Evolutionary conservation across 2,329 filamentous ascomycete genomes (phyloP), one percentile per base, ranked within the genome.

Genomic region (Acarospora socialis): DNA sequence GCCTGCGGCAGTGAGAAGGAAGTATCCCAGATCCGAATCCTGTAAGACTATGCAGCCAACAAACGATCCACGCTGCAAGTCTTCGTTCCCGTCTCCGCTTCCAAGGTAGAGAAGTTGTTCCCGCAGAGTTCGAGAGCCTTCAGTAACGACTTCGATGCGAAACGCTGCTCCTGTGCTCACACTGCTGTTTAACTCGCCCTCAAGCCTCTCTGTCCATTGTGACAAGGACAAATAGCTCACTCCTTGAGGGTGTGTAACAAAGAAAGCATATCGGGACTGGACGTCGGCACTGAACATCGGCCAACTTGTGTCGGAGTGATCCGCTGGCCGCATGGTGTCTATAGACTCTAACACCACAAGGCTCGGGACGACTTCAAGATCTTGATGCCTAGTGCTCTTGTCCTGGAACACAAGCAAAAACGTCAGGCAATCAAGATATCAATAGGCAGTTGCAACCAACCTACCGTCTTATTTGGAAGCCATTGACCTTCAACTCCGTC

Each of bases 401-500:
- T n/a, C n/a, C n/a, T n/a, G n/a, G n/a, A n/a, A n/a, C n/a, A n/a
- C n/a, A n/a, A n/a, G n/a, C n/a, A n/a, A n/a, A n/a, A n/a, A n/a
- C n/a, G n/a, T n/a, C n/a, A n/a, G n/a, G n/a, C n/a, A n/a, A n/a
- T n/a, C n/a, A n/a, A n/a, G n/a, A n/a, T n/a, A n/a, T n/a, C 12
- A 21, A 26, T 10, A 19, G 17, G 14, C 17, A n/a, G 25, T 21
- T 5, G 34, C 14, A 7, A 23, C n/a, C 4, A 7, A 25, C 23
- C 16, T 25, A 25, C 23, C 16, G 19, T 34, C 18, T 32, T 50
- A 32, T 54, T 58, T 1, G 72, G 71, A 5, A 77, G 59, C 73
- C 73, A 77, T 43, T 71, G 66, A 5, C 68, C 72, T 42, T 73
- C 63, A 3, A 77, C 62, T 0, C 70, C 72, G 30, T 74, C 66